A percentile compares a stretch with the other conserved stretches of the same genome.
Evolutionary conservation across 83 land plant species (phyloP).

Genomic region (Picea mariana): DNA sequence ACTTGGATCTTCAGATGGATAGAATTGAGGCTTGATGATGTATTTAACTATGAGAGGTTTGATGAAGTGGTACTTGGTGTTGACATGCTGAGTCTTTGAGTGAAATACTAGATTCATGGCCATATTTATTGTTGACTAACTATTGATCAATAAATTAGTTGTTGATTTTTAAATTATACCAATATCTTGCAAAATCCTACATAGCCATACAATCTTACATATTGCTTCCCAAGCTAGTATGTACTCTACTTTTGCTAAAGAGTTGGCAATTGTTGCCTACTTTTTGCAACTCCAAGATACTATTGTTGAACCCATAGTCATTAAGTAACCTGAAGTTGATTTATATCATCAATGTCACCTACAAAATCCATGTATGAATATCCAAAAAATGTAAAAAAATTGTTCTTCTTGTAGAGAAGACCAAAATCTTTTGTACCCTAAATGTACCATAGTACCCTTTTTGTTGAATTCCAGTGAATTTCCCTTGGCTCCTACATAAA

Average conservation of each 20-base stretch:
- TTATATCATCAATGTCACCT: background rate
- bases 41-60: too few relatives aligned
- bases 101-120: too few relatives aligned
- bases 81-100: too few relatives aligned
- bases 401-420: too few relatives aligned
- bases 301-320: background rate
- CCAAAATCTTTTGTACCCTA: too few relatives aligned
- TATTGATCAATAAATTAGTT: constrained; percentile 2
- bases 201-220: background rate
- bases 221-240: background rate
- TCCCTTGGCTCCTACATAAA: too few relatives aligned
- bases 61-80: too few relatives aligned
- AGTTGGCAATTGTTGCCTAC: background rate
- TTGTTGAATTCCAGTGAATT: too few relatives aligned
- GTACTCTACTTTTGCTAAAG: background rate
- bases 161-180: background rate
- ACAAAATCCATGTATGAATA: background rate
- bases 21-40: too few relatives aligned
- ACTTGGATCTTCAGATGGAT: too few relatives aligned
- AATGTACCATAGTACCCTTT: too few relatives aligned
- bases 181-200: background rate
- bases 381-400: background rate
- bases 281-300: background rate
- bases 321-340: background rate
- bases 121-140: too few relatives aligned